Percentiles rank a stretch among this genome's conserved stretches.
Evolutionary conservation across 2,329 filamentous ascomycete species (phyloP).

Genomic region (Calonectria honghensis): DNA sequence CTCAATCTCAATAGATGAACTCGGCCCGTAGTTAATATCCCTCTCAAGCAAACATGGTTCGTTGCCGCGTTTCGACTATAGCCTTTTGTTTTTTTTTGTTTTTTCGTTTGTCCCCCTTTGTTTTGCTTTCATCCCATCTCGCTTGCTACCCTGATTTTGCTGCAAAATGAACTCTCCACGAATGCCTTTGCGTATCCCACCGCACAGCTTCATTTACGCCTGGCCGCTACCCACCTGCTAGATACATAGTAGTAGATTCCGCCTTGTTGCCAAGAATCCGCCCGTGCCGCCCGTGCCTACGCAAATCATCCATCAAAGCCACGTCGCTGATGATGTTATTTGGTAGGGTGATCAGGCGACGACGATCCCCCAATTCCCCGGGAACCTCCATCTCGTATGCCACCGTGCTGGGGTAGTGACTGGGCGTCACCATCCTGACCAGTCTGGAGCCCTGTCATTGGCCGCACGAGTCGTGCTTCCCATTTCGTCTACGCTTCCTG

Average conservation of each 20-base stretch:
- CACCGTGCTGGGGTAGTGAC: not conserved
- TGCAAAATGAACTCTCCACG: not conserved
- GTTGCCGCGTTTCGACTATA: conserved; percentile 13
- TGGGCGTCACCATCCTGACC: conserved; percentile 20
- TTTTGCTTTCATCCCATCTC: conserved; percentile 21
- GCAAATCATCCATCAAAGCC: not conserved
- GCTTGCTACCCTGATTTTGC: not conserved
- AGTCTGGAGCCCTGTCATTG: conserved; percentile 20
- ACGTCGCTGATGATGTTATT: conserved; percentile 18
- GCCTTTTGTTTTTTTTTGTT: not conserved
- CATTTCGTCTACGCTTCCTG: conserved; percentile 37
- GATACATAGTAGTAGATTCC: not conserved
- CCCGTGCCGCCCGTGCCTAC: not conserved
- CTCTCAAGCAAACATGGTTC: conserved; percentile 18
- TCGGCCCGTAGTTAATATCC: conserved; percentile 20
- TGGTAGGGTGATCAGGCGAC: conserved; percentile 31
- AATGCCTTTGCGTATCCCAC: conserved; percentile 7
- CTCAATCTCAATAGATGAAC: conserved; percentile 32
- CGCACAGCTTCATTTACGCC: conserved; percentile 28
- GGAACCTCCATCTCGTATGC: conserved; percentile 15
- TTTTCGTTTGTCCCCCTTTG: not conserved
- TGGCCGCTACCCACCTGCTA: not conserved
- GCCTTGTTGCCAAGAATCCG: not conserved
- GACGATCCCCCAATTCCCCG: conserved; percentile 16
- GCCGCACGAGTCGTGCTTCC: conserved; percentile 23